Evolutionary conservation across 2,329 filamentous ascomycete genomes (phyloP).

Genomic region (Fusarium tricinctum): DNA sequence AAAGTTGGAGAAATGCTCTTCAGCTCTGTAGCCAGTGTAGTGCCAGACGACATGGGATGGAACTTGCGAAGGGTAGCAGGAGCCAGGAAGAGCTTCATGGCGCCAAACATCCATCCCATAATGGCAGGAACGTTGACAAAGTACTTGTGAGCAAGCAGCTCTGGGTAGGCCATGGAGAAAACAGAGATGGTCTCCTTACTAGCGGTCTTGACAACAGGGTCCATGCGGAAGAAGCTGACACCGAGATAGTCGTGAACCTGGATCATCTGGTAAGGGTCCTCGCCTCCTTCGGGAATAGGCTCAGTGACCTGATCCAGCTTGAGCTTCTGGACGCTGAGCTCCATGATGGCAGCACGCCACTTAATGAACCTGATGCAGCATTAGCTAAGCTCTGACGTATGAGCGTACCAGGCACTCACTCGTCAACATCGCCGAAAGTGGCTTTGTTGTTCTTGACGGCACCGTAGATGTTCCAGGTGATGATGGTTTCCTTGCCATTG

Average conservation of each 20-base stretch:
- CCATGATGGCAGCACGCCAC: constrained; percentile 93
- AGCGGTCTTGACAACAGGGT: constrained; percentile 80
- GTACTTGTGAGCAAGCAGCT: constrained; percentile 88
- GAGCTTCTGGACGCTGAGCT: constrained; percentile 82
- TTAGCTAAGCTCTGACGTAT: constrained; percentile 24
- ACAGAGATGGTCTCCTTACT: constrained; percentile 85
- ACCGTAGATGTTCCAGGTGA: constrained; percentile 96
- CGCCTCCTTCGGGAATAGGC: constrained; percentile 78
- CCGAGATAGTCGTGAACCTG: constrained; percentile 95
- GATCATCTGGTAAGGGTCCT: constrained; percentile 90
- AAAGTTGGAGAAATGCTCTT: constrained; percentile 72
- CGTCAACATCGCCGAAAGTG: constrained; percentile 85
- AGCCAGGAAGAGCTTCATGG: constrained; percentile 82
- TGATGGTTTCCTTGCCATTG: constrained; percentile 71
- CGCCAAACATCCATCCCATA: constrained; percentile 88
- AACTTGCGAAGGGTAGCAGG: constrained; percentile 83
- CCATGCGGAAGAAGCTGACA: constrained; percentile 87
- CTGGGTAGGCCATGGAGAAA: constrained; percentile 87
- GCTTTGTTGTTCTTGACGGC: constrained; percentile 84
- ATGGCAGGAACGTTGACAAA: constrained; percentile 93
- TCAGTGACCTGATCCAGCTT: constrained; percentile 76
- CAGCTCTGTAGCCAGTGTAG: constrained; percentile 74
- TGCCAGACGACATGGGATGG: constrained; percentile 81
- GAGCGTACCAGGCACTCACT: constrained; percentile 68
- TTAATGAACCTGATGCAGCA: constrained; percentile 77